phyloP scores from a whole-genome alignment of 2,329 filamentous ascomycete species.

The Sordariomycetes sp. region DNA sequence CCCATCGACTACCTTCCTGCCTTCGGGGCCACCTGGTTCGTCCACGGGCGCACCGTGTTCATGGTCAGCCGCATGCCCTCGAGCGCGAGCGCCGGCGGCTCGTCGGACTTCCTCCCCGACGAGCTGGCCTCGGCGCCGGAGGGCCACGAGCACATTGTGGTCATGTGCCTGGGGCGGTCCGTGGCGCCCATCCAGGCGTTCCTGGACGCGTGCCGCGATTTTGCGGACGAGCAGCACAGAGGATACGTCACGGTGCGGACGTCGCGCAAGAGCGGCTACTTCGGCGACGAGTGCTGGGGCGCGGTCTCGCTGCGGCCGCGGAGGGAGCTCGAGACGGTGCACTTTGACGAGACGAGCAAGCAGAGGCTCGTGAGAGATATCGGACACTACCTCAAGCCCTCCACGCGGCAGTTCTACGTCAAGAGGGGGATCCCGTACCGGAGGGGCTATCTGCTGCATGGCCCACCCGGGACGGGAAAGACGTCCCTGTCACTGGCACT shows the following conservation, averaged over 20 bases:
- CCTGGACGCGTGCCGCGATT: constrained; percentile 16
- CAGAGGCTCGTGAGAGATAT: constrained; percentile 57
- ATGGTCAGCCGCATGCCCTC: constrained; percentile 20
- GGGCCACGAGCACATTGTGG: constrained; percentile 24
- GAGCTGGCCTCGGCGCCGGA: constrained; percentile 21
- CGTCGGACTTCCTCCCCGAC: constrained; percentile 11
- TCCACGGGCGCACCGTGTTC: constrained; percentile 19
- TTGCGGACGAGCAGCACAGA: constrained; percentile 22
- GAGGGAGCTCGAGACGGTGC: constrained; percentile 64
- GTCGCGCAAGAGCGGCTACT: constrained; percentile 12
- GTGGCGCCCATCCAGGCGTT: constrained; percentile 18
- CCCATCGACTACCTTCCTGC: constrained; percentile 25
- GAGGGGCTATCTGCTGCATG: constrained; percentile 68
- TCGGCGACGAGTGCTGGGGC: constrained; percentile 19
- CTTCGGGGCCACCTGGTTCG: constrained; percentile 25
- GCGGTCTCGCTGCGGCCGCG: constrained; percentile 42
- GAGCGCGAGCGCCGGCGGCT: constrained; percentile 3
- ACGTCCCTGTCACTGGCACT: constrained; percentile 57
- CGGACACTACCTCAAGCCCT: constrained; percentile 66
- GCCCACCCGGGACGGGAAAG: constrained; percentile 66
- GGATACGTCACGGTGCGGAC: constrained; percentile 23
- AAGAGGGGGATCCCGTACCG: constrained; percentile 66
- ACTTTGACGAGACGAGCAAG: constrained; percentile 60
- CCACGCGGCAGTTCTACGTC: constrained; percentile 62
- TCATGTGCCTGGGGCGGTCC: constrained; percentile 26